Conservation (phyloP, 352 stramenopile genomes). For the Phytophthora sp. region DNA sequence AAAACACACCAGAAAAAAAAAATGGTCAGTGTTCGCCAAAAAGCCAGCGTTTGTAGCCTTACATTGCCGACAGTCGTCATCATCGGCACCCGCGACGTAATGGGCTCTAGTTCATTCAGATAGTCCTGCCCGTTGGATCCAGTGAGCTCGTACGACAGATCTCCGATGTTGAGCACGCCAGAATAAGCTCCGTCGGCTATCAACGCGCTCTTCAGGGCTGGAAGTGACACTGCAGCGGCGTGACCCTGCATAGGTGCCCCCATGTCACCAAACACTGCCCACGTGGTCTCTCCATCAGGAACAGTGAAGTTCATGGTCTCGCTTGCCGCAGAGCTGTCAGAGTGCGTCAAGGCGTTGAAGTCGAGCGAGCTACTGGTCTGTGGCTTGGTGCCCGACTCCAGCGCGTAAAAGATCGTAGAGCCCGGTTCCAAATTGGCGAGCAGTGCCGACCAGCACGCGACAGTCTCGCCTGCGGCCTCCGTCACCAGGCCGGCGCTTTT, state of each 20-base stretch:
- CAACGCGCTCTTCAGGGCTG: conserved; percentile 64
- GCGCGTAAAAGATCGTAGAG: conserved; percentile 62
- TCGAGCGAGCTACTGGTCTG: conserved; percentile 17
- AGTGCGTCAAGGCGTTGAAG: conserved; percentile 22
- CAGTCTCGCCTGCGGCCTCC: conserved; percentile 36
- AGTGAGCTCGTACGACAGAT: conserved; percentile 75
- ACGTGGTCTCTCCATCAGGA: conserved; percentile 52
- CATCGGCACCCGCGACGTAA: conserved; percentile 70
- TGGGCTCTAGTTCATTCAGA: conserved; percentile 70
- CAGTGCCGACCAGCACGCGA: conserved; percentile 68
- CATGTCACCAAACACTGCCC: conserved; percentile 81
- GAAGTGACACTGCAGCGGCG: conserved; percentile 64
- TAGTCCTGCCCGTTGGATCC: conserved; percentile 67
- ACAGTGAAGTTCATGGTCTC: conserved; percentile 54
- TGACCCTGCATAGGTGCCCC: conserved; percentile 57
- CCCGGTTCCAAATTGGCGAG: conserved; percentile 52
- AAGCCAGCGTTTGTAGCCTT: conserved; percentile 18
- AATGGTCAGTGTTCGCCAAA: conserved; percentile 2
- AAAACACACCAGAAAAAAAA: conserved; percentile 9
- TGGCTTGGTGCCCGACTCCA: conserved; percentile 32
- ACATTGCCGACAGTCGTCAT: conserved; percentile 81
- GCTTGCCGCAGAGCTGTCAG: conserved; percentile 2
- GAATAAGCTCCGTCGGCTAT: conserved; percentile 41
- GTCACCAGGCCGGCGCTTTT: conserved; percentile 54
- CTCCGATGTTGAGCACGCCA: conserved; percentile 76